Evolutionary conservation across 129 eudicot genomes (phyloP).

Genomic region (Escallonia herrerae): DNA sequence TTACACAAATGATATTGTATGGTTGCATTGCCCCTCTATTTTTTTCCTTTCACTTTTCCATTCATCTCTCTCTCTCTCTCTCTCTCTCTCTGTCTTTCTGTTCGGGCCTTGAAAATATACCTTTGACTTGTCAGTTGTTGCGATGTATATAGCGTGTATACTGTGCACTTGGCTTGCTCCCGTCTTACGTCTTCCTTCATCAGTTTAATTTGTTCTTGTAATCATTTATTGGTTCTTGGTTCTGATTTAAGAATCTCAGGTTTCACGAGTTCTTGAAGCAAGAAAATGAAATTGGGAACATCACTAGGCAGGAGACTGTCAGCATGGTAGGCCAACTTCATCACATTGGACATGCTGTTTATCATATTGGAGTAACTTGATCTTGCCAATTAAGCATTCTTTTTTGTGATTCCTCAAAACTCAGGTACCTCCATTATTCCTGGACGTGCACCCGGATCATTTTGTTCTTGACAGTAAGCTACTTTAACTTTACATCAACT

Average conservation of each 20-base stretch:
- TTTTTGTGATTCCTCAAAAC: slow-evolving; percentile 16
- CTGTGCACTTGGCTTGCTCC: too few relatives aligned
- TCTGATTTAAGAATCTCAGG: slow-evolving; percentile 41
- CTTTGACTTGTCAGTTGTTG: too few relatives aligned
- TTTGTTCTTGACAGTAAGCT: slow-evolving; percentile 95
- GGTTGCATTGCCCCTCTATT: too few relatives aligned
- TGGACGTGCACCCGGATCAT: slow-evolving; percentile 83
- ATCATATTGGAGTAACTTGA: background rate
- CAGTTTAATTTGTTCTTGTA: background rate
- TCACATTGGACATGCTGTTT: slow-evolving; percentile 4
- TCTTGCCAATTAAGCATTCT: background rate
- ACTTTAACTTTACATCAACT: slow-evolving; percentile 7
- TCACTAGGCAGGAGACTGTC: slow-evolving; percentile 98
- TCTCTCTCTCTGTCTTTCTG: too few relatives aligned
- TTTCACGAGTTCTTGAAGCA: slow-evolving; percentile 96
- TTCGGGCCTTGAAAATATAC: too few relatives aligned
- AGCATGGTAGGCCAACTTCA: slow-evolving; percentile 71
- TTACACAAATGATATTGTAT: too few relatives aligned
- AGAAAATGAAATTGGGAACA: slow-evolving; percentile 94
- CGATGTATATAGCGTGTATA: too few relatives aligned
- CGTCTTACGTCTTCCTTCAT: too few relatives aligned
- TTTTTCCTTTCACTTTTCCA: too few relatives aligned
- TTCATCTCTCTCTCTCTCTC: too few relatives aligned
- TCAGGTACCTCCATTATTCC: slow-evolving; percentile 93
- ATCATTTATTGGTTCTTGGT: background rate